phyloP scores from a whole-genome alignment of 2,329 filamentous ascomycete genomes.

The Pezicula carpinea region DNA sequence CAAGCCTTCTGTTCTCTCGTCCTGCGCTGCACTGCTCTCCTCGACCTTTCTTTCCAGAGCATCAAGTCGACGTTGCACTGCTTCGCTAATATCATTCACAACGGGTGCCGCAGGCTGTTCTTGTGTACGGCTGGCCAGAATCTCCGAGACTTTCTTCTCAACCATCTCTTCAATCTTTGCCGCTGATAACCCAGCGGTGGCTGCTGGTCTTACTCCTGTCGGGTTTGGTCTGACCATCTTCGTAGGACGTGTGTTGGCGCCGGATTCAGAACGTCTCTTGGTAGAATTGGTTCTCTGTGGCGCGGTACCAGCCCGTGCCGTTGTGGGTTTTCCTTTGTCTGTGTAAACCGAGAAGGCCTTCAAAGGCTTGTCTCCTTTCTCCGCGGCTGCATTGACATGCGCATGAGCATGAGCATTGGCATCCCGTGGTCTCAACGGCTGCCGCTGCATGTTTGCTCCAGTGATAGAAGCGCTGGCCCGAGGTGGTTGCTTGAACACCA shows the following conservation, averaged over 20 bases:
- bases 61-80: slow-evolving; percentile 76
- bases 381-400: slow-evolving; percentile 53
- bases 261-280: slow-evolving; percentile 27
- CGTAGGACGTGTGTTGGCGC: slow-evolving; percentile 35
- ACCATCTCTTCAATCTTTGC: slow-evolving; percentile 87
- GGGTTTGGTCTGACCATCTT: slow-evolving; percentile 40
- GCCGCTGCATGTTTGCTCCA: slow-evolving; percentile 49
- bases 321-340: slow-evolving; percentile 56
- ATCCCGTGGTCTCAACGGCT: slow-evolving; percentile 69
- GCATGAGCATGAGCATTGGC: slow-evolving; percentile 67
- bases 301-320: slow-evolving; percentile 24
- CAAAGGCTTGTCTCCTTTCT: slow-evolving; percentile 63
- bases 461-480: slow-evolving; percentile 42
- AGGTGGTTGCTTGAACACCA: slow-evolving; percentile 75
- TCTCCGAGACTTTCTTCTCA: slow-evolving; percentile 85
- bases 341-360: slow-evolving; percentile 87
- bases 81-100: slow-evolving; percentile 59
- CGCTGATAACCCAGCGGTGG: slow-evolving; percentile 51
- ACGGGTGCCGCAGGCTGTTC: slow-evolving; percentile 44
- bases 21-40: slow-evolving; percentile 60
- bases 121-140: slow-evolving; percentile 69
- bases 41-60: slow-evolving; percentile 84
- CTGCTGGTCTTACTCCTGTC: slow-evolving; percentile 27
- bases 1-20: slow-evolving; percentile 74
- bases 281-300: slow-evolving; percentile 28